These are phyloP conservation scores for Penicillium sp. DNA, from an alignment of 2,329 filamentous ascomycete genomes.

Conservation along the genomic window DNA sequence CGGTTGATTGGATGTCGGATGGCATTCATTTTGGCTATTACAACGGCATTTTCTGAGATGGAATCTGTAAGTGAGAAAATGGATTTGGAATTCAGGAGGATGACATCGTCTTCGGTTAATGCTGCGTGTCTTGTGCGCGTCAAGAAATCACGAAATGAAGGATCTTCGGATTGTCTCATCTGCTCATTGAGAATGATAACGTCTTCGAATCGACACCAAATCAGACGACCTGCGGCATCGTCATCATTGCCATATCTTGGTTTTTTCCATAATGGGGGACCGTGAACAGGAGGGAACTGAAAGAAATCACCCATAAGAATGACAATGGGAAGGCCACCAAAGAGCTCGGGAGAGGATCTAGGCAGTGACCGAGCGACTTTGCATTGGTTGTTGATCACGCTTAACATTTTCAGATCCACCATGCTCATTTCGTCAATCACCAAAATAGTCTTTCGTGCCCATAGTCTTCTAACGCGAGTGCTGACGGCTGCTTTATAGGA, in stretches of 20 bases:
- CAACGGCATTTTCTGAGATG: not conserved
- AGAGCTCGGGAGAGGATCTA: not conserved
- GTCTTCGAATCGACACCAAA: constrained; percentile 4
- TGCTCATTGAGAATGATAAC: constrained; percentile 8
- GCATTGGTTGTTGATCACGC: not conserved
- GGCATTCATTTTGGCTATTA: not conserved
- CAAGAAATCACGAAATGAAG: not conserved
- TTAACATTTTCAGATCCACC: not conserved
- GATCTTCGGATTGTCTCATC: not conserved
- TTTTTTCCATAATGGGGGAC: constrained; percentile 2
- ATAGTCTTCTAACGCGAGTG: not conserved
- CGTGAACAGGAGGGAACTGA: constrained; percentile 6
- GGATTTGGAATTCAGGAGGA: too few relatives aligned
- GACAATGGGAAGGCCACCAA: constrained; percentile 5
- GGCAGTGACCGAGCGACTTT: not conserved
- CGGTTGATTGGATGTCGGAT: not conserved
- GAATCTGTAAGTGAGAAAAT: too few relatives aligned
- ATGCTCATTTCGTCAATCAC: not conserved
- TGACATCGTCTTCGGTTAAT: too few relatives aligned
- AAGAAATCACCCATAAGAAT: constrained; percentile 10
- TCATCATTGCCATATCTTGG: not conserved
- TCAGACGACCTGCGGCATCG: not conserved
- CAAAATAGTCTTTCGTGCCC: not conserved
- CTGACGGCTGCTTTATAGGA: not conserved
- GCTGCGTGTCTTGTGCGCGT: not conserved